Base-by-base conservation (phyloP, 192 early-diverging fungal genomes). In the Mortierella alpina region DNA sequence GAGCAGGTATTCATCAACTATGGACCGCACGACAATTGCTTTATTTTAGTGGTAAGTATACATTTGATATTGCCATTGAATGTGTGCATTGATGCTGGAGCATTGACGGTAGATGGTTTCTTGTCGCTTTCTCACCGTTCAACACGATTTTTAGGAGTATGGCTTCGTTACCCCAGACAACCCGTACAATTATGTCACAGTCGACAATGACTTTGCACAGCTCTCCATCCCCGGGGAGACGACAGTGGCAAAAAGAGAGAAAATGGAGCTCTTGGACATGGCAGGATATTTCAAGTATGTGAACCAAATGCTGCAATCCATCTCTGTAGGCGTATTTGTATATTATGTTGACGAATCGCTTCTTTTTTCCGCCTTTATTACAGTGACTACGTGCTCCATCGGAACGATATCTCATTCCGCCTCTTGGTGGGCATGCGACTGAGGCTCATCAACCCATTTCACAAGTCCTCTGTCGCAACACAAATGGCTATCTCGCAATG, bases 1-100 rank as follows among this genome's bases (percentile, higher is more conserved):
- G 72, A 91, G 67, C 88, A 93, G 72, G 86, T 87, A 0, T 90
- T 86, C 66, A 89, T 90, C 51, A 86, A 86, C 46, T 90, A 90
- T 67, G 89, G 89, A 0, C 83, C 86, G 7, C 89, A 90, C 52
- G 88, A 89, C 53, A 88, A 90, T 73, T 72, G 73, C 52, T 86
- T 85, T 39, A 84, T 90, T 8, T 67, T 90, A 22, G 63, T 84
- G 54, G 76, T 79, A 53, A 62, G 76, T 40, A 18, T 53, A 44
- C 10, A 31, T 47, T 44, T 15, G 13, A 31, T n/a, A 14, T 40
- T 13, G 10, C 31, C 5, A 49, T 45, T 20, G 31, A 45, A 45
- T 23, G 13, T 5, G 17, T 22, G 31, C 12, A 2, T 42, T 66
- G 53, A 48, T 14, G 22, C 15, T 0, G 23, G 14, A 18, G 48